Evolutionary conservation across 495 filamentous ascomycete genomes (phyloP).

Genomic region (Ramalina intermedia): DNA sequence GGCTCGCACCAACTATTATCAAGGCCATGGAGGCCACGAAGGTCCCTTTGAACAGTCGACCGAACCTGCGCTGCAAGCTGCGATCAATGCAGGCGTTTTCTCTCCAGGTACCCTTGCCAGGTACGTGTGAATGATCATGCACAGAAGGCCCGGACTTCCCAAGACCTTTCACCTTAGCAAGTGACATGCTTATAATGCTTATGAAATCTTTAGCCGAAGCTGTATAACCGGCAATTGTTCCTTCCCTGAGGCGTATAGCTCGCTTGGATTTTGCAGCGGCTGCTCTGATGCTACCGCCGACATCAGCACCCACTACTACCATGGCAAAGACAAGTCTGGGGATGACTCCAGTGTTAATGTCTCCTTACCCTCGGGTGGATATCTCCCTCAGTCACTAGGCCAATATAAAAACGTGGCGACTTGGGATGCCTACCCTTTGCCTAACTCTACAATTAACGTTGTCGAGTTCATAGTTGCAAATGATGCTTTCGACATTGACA

Average conservation of each 20-base stretch:
- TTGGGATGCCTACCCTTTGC: too few relatives aligned
- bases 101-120: background rate
- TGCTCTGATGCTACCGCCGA: background rate
- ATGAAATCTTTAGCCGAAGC: too few relatives aligned
- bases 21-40: background rate
- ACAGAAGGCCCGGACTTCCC: too few relatives aligned
- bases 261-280: background rate
- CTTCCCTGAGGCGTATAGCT: background rate
- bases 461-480: background rate
- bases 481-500: background rate
- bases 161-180: too few relatives aligned
- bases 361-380: background rate
- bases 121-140: too few relatives aligned
- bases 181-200: too few relatives aligned
- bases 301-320: background rate
- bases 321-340: background rate
- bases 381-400: too few relatives aligned
- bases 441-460: background rate
- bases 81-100: conserved; percentile 2
- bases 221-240: background rate
- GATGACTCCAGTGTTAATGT: background rate
- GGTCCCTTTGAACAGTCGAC: background rate
- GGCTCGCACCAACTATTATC: conserved; percentile 1
- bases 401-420: too few relatives aligned
- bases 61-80: background rate